Percentiles rank a stretch among this genome's conserved stretches.
These are phyloP conservation scores for Amborella trichopoda DNA, from an alignment of 164 flowering plant genomes.

Conservation along the genomic window DNA sequence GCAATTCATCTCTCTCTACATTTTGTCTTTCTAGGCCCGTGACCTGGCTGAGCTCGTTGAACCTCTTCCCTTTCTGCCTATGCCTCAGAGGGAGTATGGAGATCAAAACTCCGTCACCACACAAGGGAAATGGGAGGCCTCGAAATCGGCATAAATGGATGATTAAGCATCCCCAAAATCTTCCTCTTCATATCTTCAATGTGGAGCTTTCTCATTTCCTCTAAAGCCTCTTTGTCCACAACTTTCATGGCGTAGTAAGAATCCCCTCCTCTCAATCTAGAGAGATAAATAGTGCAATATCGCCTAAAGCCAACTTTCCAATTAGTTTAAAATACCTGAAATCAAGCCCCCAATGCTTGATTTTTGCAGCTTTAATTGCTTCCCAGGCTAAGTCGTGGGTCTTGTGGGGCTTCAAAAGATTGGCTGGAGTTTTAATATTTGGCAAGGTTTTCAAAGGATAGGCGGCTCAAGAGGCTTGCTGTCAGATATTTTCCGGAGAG, in stretches of 20 bases:
- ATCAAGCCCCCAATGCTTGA: slow-evolving; percentile 18
- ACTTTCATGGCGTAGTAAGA: slow-evolving; percentile 71
- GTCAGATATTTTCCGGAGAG: background rate
- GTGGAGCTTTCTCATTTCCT: slow-evolving; percentile 40
- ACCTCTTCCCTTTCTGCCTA: slow-evolving; percentile 43
- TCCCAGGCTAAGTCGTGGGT: slow-evolving; percentile 55
- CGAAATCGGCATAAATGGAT: slow-evolving; percentile 79
- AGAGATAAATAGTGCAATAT: slow-evolving; percentile 66
- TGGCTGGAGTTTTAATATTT: slow-evolving; percentile 2
- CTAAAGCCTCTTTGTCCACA: slow-evolving; percentile 54
- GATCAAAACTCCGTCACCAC: slow-evolving; percentile 84
- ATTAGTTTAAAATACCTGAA: slow-evolving; percentile 51
- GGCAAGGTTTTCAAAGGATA: slow-evolving; percentile 31
- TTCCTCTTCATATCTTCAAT: slow-evolving; percentile 61
- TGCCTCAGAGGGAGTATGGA: slow-evolving; percentile 63
- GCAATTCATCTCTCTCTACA: no score
- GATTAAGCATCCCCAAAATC: slow-evolving; percentile 64
- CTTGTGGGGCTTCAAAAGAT: slow-evolving; percentile 38
- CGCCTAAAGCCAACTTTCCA: slow-evolving; percentile 63
- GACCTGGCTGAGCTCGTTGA: slow-evolving; percentile 69
- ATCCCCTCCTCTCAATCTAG: slow-evolving; percentile 19
- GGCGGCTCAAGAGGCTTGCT: slow-evolving; percentile 32
- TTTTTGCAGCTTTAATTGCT: slow-evolving; percentile 26
- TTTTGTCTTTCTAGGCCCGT: no score
- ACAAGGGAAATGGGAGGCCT: slow-evolving; percentile 59